phyloP scores from a whole-genome alignment of 495 filamentous ascomycete species.

The Aspergillus carlsbadensis region DNA sequence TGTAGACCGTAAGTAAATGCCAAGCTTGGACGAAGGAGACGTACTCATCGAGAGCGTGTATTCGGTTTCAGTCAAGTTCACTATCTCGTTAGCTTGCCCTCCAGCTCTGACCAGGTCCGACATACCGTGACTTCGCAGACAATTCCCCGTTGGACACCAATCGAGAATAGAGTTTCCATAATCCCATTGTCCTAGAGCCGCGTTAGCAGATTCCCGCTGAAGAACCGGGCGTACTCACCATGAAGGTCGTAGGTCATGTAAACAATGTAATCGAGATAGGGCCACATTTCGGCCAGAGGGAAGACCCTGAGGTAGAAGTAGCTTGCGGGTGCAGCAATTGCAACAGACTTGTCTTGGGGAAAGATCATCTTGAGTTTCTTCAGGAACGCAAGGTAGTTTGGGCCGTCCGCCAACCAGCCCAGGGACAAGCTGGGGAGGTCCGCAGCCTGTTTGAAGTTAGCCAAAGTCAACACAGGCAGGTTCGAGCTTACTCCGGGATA shows the following conservation, averaged over 20 bases:
- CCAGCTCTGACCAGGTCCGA: neutral
- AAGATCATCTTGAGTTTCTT: constrained; percentile 6
- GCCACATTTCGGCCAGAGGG: constrained; percentile 25
- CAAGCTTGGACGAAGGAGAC: neutral
- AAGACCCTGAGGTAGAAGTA: constrained; percentile 35
- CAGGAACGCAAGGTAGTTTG: constrained; percentile 30
- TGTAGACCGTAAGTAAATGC: neutral
- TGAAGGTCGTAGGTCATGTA: constrained; percentile 35
- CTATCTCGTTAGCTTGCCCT: constrained; percentile 8
- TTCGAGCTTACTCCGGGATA: constrained; percentile 26
- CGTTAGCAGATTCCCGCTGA: neutral
- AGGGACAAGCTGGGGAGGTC: constrained; percentile 40
- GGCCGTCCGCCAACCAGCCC: constrained; percentile 18
- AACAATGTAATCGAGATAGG: constrained; percentile 32
- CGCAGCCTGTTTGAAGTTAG: constrained; percentile 13
- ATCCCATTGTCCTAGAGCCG: constrained; percentile 25
- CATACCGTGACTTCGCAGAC: constrained; percentile 35
- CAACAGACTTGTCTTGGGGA: constrained; percentile 5
- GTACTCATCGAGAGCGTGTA: constrained; percentile 36
- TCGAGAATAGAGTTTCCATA: constrained; percentile 21
- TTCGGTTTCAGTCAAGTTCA: constrained; percentile 44
- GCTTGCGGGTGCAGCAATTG: constrained; percentile 25
- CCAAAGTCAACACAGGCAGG: neutral
- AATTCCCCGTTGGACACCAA: constrained; percentile 38
- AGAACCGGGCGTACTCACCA: neutral